Percentiles rank a stretch among this genome's conserved stretches.
These are phyloP conservation scores for Russula griseocarnosa DNA, from an alignment of 768 basidiomycete genomes.

Conservation along the genomic window DNA sequence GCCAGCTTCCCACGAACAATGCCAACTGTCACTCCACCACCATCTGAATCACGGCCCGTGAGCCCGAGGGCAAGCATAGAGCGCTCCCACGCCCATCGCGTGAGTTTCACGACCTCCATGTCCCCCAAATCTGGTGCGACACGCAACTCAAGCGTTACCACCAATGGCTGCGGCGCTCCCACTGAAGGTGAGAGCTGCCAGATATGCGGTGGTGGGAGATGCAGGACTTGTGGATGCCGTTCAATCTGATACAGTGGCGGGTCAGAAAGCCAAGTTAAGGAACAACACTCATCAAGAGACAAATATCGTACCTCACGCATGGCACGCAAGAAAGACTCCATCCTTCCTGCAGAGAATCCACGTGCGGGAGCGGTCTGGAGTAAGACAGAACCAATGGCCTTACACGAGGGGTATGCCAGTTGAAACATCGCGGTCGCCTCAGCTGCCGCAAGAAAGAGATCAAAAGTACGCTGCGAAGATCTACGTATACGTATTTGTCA, in stretches of 20 bases:
- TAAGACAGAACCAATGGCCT: constrained; percentile 79
- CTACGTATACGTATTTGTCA: constrained; percentile 26
- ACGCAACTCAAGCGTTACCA: constrained; percentile 79
- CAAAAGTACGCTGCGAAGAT: constrained; percentile 63
- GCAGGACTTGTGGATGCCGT: constrained; percentile 75
- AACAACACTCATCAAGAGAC: neutral
- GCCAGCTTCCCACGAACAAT: constrained; percentile 53
- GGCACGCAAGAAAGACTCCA: constrained; percentile 76
- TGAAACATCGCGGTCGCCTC: constrained; percentile 76
- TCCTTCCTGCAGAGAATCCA: constrained; percentile 56
- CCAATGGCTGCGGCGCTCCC: constrained; percentile 39
- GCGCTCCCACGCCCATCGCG: constrained; percentile 71
- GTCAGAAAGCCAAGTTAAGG: neutral
- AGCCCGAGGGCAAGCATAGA: constrained; percentile 49
- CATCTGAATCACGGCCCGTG: constrained; percentile 37
- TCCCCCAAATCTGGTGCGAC: constrained; percentile 64
- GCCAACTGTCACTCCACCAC: constrained; percentile 70
- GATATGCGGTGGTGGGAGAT: constrained; percentile 80
- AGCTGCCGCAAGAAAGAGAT: constrained; percentile 77
- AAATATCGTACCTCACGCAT: constrained; percentile 63
- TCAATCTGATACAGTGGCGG: constrained; percentile 52
- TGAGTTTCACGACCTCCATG: constrained; percentile 65
- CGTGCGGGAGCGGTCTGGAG: constrained; percentile 83
- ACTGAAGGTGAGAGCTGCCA: constrained; percentile 66
- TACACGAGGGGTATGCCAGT: constrained; percentile 79